Conservation (phyloP, 1,284 basidiomycete species). For the Boletus hoseneyae region DNA sequence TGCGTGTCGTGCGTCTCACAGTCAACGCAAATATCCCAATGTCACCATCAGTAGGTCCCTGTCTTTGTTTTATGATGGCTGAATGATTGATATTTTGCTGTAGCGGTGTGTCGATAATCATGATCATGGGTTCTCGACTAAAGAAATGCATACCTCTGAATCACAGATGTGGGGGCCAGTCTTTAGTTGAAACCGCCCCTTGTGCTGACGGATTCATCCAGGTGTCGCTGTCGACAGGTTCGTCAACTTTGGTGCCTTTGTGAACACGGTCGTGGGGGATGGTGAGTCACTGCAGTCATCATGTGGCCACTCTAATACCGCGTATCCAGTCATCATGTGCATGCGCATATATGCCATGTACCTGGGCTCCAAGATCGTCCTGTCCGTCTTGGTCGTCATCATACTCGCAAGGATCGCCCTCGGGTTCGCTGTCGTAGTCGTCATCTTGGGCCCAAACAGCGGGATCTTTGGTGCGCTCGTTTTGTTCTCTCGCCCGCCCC, state of each 20-base stretch:
- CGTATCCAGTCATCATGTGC: constrained; percentile 17
- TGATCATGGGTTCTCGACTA: too few relatives aligned
- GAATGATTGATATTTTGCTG: too few relatives aligned
- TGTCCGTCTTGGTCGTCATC: constrained; percentile 5
- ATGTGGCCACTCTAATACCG: neutral
- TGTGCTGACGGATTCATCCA: neutral
- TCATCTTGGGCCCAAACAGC: constrained; percentile 18
- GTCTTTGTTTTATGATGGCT: too few relatives aligned
- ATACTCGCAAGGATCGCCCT: constrained; percentile 10
- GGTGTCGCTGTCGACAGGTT: constrained; percentile 5
- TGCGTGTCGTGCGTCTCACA: too few relatives aligned
- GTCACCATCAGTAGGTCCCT: too few relatives aligned
- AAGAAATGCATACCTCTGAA: neutral
- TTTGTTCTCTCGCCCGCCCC: too few relatives aligned
- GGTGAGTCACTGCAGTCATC: neutral
- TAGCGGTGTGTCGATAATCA: too few relatives aligned
- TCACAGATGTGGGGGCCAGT: constrained; percentile 15
- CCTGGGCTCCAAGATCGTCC: constrained; percentile 12
- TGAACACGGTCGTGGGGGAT: constrained; percentile 11
- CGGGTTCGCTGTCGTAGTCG: constrained; percentile 9
- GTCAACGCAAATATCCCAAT: too few relatives aligned
- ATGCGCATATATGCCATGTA: constrained; percentile 24
- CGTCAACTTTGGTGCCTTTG: constrained; percentile 14
- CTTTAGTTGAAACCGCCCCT: neutral
- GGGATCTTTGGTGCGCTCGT: constrained; percentile 14